Conservation (phyloP, 495 filamentous ascomycete species). For the Penicillium macrosclerotiorum region DNA sequence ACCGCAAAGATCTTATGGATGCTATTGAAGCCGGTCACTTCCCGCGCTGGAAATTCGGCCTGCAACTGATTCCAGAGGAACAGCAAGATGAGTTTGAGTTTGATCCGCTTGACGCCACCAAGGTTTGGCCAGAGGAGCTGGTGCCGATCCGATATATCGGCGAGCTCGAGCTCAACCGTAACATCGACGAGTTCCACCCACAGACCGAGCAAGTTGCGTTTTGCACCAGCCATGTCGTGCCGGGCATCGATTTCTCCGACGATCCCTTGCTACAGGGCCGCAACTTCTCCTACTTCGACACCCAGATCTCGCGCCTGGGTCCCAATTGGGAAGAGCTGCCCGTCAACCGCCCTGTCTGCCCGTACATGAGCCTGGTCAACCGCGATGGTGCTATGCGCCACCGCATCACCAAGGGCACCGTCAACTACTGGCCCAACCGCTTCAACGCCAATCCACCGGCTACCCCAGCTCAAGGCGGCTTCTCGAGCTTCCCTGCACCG, state of each 20-base stretch:
- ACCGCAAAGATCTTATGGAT: conserved; percentile 76
- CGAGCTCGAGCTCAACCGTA: conserved; percentile 77
- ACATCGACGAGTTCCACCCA: conserved; percentile 81
- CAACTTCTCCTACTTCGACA: conserved; percentile 87
- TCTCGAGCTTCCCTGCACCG: conserved; percentile 65
- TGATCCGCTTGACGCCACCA: conserved; percentile 89
- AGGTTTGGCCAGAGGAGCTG: conserved; percentile 84
- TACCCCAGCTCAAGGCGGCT: conserved; percentile 57
- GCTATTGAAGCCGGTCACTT: conserved; percentile 71
- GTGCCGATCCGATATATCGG: conserved; percentile 80
- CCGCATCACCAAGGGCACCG: conserved; percentile 62
- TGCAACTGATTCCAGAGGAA: conserved; percentile 71
- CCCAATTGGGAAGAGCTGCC: conserved; percentile 85
- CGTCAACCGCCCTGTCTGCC: conserved; percentile 76
- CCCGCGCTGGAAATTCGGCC: conserved; percentile 79
- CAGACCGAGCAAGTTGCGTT: conserved; percentile 82
- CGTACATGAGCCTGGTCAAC: conserved; percentile 54
- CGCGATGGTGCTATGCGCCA: conserved; percentile 39
- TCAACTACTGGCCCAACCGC: conserved; percentile 92
- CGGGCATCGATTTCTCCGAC: conserved; percentile 83
- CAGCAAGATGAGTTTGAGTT: conserved; percentile 82
- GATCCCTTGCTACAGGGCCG: conserved; percentile 81
- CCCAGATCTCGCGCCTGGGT: conserved; percentile 78
- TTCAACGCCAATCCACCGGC: conserved; percentile 64
- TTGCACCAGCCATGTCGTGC: conserved; percentile 81